A percentile compares a stretch with the other conserved stretches of the same genome.
Conservation (phyloP, 495 filamentous ascomycete species). For the Neurospora pannonica region DNA sequence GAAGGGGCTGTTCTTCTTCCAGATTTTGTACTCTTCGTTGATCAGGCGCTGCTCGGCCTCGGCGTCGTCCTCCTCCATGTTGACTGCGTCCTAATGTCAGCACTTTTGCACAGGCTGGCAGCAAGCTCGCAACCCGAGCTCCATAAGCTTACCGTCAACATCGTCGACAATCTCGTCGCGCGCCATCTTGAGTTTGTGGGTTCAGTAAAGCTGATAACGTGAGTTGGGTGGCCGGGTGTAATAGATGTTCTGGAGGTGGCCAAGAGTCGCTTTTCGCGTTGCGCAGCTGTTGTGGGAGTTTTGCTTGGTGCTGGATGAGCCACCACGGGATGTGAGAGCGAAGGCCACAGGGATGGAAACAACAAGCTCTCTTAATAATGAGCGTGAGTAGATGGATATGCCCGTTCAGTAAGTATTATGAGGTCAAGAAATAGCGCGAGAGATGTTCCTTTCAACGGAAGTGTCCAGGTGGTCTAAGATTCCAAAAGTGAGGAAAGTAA, state of each 20-base stretch:
- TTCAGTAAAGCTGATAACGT: background rate
- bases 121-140: background rate
- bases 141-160: slow-evolving; percentile 34
- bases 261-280: background rate
- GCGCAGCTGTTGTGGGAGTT: background rate
- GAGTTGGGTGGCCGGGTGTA: background rate
- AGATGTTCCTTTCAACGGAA: background rate
- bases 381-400: background rate
- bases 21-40: slow-evolving; percentile 99
- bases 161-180: slow-evolving; percentile 42
- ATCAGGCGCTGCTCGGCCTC: slow-evolving; percentile 70
- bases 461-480: background rate
- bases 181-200: slow-evolving; percentile 23
- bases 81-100: slow-evolving; percentile 27
- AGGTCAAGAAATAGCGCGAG: background rate
- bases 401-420: background rate
- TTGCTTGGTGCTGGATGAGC: background rate
- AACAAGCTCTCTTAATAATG: background rate
- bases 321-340: background rate
- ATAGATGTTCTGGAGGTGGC: background rate
- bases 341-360: background rate
- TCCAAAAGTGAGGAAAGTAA: background rate
- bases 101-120: background rate
- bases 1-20: slow-evolving; percentile 99
- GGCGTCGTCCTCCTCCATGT: slow-evolving; percentile 56